Percentiles rank a stretch among this genome's conserved stretches.
phyloP scores from a whole-genome alignment of 495 filamentous ascomycete genomes.

The Annulohypoxylon stygium region DNA sequence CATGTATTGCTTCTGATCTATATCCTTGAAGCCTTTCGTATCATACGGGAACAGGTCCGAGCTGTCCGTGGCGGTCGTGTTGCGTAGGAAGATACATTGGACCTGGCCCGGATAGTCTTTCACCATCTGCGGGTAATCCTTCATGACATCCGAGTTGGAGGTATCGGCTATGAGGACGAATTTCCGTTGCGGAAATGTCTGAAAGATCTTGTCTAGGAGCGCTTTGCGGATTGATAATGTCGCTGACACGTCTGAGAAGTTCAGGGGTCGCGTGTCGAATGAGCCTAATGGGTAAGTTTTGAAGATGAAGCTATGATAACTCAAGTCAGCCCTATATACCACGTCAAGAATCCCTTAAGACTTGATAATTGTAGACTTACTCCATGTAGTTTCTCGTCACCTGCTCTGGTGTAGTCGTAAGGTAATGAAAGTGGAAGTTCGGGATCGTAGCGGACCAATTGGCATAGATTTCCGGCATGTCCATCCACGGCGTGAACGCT shows the following conservation, averaged over 20 bases:
- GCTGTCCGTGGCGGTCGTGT: constrained; percentile 76
- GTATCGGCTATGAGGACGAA: constrained; percentile 85
- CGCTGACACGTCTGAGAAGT: constrained; percentile 79
- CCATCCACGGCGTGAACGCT: constrained; percentile 76
- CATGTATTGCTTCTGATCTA: constrained; percentile 77
- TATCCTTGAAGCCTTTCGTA: constrained; percentile 73
- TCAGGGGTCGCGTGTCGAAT: constrained; percentile 82
- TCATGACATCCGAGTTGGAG: constrained; percentile 82
- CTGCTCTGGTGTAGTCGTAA: constrained; percentile 87
- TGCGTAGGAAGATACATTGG: constrained; percentile 84
- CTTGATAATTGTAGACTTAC: neutral
- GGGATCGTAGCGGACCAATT: constrained; percentile 73
- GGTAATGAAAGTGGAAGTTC: constrained; percentile 82
- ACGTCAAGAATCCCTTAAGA: neutral
- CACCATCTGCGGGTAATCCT: constrained; percentile 75
- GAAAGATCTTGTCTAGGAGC: constrained; percentile 76
- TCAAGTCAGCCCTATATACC: neutral
- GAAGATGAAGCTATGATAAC: constrained; percentile 70
- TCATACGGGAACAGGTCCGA: constrained; percentile 75
- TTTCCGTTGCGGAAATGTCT: constrained; percentile 79
- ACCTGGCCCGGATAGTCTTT: constrained; percentile 75
- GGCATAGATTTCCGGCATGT: constrained; percentile 82
- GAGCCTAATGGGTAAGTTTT: constrained; percentile 76
- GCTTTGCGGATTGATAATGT: constrained; percentile 77
- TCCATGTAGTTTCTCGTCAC: constrained; percentile 82